Conservation (phyloP, 495 filamentous ascomycete species). For the Daldinia decipiens region DNA sequence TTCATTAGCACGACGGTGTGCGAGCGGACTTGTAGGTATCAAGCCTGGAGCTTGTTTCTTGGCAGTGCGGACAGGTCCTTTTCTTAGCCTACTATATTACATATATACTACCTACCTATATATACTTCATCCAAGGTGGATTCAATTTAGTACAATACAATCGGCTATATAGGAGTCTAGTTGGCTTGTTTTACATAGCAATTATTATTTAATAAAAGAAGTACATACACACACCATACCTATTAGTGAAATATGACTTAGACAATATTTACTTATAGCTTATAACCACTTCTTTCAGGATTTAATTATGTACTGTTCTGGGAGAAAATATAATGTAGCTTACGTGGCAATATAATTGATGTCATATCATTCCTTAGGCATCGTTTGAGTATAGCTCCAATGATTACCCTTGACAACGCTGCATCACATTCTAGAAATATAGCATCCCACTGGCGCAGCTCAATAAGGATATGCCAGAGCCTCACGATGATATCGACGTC, state of each 20-base stretch:
- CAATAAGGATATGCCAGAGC: conserved; percentile 4
- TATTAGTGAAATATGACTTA: not conserved
- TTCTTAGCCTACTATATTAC: not conserved
- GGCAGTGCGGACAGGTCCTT: not conserved
- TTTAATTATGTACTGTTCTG: not conserved
- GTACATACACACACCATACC: not conserved
- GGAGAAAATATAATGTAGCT: not conserved
- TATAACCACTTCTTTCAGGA: not conserved
- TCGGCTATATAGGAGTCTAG: not conserved
- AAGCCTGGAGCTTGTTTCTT: conserved; percentile 14
- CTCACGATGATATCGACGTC: not conserved
- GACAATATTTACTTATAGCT: too few relatives aligned
- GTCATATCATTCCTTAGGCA: not conserved
- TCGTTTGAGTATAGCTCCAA: not conserved
- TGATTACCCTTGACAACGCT: not conserved
- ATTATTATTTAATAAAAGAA: not conserved
- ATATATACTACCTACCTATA: not conserved
- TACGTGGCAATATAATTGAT: not conserved
- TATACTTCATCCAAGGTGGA: conserved; percentile 5
- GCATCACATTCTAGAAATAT: not conserved
- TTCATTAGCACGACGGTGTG: not conserved
- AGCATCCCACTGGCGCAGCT: not conserved
- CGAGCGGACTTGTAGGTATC: not conserved
- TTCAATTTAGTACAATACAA: not conserved
- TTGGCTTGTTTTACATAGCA: conserved; percentile 1